A percentile compares a stretch with the other conserved stretches of the same genome.
phyloP scores from a whole-genome alignment of 371 early-diverging fungal species.

The Synchytrium microbalum region DNA sequence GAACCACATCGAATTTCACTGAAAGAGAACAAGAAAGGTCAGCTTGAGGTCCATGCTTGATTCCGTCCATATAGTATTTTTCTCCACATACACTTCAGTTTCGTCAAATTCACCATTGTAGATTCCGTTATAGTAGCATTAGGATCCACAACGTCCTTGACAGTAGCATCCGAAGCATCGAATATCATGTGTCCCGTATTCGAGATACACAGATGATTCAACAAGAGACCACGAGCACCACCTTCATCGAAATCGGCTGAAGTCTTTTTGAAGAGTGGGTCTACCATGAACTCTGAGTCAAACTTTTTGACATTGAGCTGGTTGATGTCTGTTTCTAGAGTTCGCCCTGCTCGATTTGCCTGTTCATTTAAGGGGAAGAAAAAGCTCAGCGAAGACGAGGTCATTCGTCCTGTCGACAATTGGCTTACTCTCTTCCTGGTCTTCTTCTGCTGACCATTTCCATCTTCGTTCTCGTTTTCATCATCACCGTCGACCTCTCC shows the following conservation, averaged over 20 bases:
- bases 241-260: conserved; percentile 97
- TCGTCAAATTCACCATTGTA: not conserved
- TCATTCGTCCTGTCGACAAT: no score
- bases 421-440: conserved; percentile 10
- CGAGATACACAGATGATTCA: conserved; percentile 78
- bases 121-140: not conserved
- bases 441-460: conserved; percentile 19
- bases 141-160: not conserved
- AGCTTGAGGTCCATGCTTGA: no score
- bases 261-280: conserved; percentile 96
- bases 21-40: not conserved
- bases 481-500: conserved; percentile 44
- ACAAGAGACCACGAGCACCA: conserved; percentile 85
- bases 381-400: not conserved
- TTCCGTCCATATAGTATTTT: no score
- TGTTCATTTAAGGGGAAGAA: not conserved
- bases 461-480: conserved; percentile 30
- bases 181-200: conserved; percentile 83
- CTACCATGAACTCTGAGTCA: conserved; percentile 86
- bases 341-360: conserved; percentile 33
- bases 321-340: conserved; percentile 73
- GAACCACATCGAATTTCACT: conserved; percentile 50
- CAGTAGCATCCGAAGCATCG: conserved; percentile 52
- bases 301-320: conserved; percentile 75
- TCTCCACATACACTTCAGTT: conserved; percentile 17